Evolutionary conservation across 768 basidiomycete genomes (phyloP).

Genomic region (Tulasnella calospora): DNA sequence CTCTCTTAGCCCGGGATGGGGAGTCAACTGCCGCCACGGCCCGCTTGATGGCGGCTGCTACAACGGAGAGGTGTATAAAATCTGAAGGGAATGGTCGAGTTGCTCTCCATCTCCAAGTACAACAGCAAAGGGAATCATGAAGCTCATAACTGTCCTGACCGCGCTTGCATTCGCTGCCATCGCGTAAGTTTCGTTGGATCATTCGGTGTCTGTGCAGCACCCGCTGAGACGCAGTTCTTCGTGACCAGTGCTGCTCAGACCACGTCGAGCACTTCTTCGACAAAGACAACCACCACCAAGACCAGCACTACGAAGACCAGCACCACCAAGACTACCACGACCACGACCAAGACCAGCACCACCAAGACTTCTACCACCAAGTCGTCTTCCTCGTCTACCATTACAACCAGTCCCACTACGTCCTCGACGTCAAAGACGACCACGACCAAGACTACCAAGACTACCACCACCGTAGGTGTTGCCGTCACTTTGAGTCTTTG

Average conservation of each 20-base stretch:
- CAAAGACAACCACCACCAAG: conserved; percentile 11
- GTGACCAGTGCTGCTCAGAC: not conserved
- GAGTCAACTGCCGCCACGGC: not conserved
- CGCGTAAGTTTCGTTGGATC: not conserved
- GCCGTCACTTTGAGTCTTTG: no score
- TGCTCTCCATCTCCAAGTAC: not conserved
- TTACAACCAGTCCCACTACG: not conserved
- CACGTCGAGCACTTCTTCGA: not conserved
- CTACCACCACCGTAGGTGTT: not conserved
- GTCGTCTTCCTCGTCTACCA: no score
- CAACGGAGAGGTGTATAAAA: not conserved
- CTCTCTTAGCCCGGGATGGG: not conserved
- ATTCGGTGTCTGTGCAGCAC: not conserved
- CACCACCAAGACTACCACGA: not conserved
- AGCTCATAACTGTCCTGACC: not conserved
- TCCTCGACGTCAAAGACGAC: not conserved
- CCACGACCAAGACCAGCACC: conserved; percentile 3
- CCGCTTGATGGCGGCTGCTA: not conserved
- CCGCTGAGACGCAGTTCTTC: not conserved
- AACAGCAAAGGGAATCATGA: not conserved
- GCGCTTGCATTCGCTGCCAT: not conserved
- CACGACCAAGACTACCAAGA: conserved; percentile 13
- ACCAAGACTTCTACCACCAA: not conserved
- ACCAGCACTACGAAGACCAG: not conserved
- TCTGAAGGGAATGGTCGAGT: not conserved